Evolutionary conservation across 139 green algal genomes (phyloP).

Genomic region (Microglena sp.): DNA sequence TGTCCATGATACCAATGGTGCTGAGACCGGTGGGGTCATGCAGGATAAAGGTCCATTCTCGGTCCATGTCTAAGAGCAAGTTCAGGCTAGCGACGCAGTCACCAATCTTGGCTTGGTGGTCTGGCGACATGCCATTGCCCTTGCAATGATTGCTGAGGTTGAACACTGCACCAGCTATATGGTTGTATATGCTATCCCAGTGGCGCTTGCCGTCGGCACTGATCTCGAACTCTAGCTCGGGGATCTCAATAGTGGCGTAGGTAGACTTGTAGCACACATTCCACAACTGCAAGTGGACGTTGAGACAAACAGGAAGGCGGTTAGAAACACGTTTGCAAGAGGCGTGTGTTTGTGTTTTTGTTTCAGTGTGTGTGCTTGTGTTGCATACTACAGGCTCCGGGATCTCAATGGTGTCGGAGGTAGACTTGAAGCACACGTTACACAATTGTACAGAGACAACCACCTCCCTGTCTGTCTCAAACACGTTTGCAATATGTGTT

Average conservation of each 20-base stretch:
- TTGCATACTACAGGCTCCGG: no score
- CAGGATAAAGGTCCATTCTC: constrained; percentile 41
- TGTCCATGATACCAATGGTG: constrained; percentile 27
- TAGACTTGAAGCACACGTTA: no score
- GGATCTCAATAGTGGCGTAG: constrained; percentile 43
- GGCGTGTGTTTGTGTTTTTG: no score
- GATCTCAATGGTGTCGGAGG: no score
- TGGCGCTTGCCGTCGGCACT: constrained; percentile 37
- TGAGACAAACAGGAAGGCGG: no score
- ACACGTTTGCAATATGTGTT: no score
- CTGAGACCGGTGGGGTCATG: constrained; percentile 37
- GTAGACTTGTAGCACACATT: constrained; percentile 38
- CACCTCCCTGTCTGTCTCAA: no score
- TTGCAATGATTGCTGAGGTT: constrained; percentile 35
- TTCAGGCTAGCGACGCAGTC: constrained; percentile 23
- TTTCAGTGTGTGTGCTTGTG: no score
- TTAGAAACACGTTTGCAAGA: no score
- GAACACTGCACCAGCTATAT: constrained; percentile 41
- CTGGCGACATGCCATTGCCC: neutral
- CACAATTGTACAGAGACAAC: no score
- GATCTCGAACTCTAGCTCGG: constrained; percentile 63
- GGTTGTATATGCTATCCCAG: constrained; percentile 64
- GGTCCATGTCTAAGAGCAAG: constrained; percentile 39
- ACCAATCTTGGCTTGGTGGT: constrained; percentile 31
- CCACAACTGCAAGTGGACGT: constrained; percentile 24